Percentiles rank a stretch among this genome's conserved stretches.
phyloP scores from a whole-genome alignment of 257 asterid genomes.

The Paraleonurus japonicus region DNA sequence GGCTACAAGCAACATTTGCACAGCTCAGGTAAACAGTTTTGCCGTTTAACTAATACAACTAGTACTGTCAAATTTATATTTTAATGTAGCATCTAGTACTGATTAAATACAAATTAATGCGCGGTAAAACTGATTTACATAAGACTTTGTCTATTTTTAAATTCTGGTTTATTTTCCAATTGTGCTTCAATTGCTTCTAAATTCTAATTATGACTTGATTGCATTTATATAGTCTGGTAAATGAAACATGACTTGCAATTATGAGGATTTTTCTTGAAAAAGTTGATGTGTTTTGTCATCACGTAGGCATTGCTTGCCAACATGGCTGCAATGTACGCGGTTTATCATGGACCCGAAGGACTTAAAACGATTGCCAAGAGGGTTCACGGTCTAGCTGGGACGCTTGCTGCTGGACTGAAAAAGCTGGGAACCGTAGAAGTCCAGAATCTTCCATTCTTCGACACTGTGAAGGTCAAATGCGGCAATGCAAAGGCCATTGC shows the following conservation, averaged over 20 bases:
- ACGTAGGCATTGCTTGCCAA: constrained; percentile 84
- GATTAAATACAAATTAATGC: not conserved
- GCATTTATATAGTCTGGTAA: not conserved
- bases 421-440: constrained; percentile 82
- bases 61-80: not conserved
- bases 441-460: constrained; percentile 80
- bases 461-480: constrained; percentile 74
- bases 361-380: constrained; percentile 81
- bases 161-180: not conserved
- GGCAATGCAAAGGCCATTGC: constrained; percentile 66
- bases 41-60: too few relatives aligned
- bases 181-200: not conserved
- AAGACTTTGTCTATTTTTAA: not conserved
- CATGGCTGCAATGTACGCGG: constrained; percentile 96
- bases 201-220: not conserved
- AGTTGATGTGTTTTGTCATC: not conserved
- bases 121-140: not conserved
- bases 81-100: too few relatives aligned
- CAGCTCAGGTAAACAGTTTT: constrained; percentile 70
- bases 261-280: not conserved
- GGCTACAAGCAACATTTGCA: constrained; percentile 93
- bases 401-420: constrained; percentile 66
- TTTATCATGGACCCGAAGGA: constrained; percentile 93
- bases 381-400: constrained; percentile 85
- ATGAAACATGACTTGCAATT: not conserved